Conservation (phyloP, 306 rosid genomes). For the Vigna radiata region DNA sequence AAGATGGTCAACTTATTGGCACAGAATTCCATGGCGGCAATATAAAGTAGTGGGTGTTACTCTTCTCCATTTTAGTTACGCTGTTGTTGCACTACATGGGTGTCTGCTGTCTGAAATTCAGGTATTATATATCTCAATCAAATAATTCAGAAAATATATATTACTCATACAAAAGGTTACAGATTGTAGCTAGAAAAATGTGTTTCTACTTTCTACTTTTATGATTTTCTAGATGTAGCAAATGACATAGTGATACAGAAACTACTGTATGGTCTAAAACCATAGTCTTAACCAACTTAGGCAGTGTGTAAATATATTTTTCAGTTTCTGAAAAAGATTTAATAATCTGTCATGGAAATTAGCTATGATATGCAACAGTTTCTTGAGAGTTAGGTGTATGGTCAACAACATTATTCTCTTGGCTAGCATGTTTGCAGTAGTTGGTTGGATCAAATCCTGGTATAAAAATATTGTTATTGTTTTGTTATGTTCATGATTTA, state of each 20-base stretch:
- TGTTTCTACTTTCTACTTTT: too few species aligned
- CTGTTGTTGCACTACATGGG: conserved; percentile 90
- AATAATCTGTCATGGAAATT: too few species aligned
- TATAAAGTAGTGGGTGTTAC: conserved; percentile 74
- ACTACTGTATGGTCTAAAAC: too few species aligned
- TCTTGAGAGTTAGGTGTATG: too few species aligned
- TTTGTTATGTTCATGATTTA: neutral
- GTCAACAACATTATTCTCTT: neutral
- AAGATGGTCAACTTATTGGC: conserved; percentile 73
- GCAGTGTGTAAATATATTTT: too few species aligned
- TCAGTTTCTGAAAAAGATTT: too few species aligned
- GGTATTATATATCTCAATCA: conserved; percentile 53
- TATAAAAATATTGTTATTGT: neutral
- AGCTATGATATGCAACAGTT: too few species aligned
- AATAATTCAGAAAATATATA: neutral
- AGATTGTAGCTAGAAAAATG: neutral
- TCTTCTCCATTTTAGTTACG: conserved; percentile 91
- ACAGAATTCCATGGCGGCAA: conserved; percentile 81
- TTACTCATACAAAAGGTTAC: neutral
- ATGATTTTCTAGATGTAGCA: too few species aligned
- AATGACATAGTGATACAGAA: too few species aligned
- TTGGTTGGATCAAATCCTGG: neutral
- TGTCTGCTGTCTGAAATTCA: conserved; percentile 85
- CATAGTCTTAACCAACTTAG: too few species aligned
- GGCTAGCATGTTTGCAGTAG: neutral